These are phyloP conservation scores for sunflower (Helianthus annuus) DNA, from an alignment of 129 eudicot species.

Conservation along the genomic window HanXRQr2.0-SUNRISE NC_035440.2:139786335-139786834, in stretches of 20 bases:
- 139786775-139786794: background rate
- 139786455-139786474: background rate
- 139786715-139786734: background rate
- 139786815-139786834: too few relatives aligned
- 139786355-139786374: background rate
- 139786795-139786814: background rate
- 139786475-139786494: background rate
- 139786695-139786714: too few relatives aligned
- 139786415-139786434: background rate
- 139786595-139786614: background rate
- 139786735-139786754: background rate
- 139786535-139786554: background rate
- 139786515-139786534: background rate
- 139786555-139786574: background rate
- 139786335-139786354: background rate
- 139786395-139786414: too few relatives aligned
- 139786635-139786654: background rate
- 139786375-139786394: background rate
- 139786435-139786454: background rate
- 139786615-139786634: background rate
- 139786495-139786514: background rate
- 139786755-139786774: background rate
- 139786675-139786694: too few relatives aligned
- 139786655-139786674: too few relatives aligned
- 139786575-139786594: background rate